Percentiles rank a stretch among this genome's conserved stretches.
Evolutionary conservation across 805 yeast species (phyloP).

Genomic region (Wickerhamomyces canadensis): DNA sequence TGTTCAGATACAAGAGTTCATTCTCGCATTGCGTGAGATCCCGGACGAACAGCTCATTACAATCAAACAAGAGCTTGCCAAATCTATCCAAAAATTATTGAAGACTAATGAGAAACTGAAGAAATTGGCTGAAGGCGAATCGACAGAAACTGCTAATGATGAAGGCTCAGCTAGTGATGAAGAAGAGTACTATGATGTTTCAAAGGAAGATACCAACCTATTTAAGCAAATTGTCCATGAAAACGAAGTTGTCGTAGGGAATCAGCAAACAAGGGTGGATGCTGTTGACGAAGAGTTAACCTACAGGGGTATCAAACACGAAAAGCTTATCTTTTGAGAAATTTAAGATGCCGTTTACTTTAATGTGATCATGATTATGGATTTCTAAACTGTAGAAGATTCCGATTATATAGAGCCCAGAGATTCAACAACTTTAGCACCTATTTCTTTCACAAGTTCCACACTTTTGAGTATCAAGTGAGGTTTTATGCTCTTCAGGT

Average conservation of each 20-base stretch:
- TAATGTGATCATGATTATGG: too few species aligned
- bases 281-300: conserved; percentile 42
- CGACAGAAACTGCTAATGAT: conserved; percentile 16
- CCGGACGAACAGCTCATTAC: conserved; percentile 37
- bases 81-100: conserved; percentile 40
- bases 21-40: conserved; percentile 46
- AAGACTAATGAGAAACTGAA: conserved; percentile 47
- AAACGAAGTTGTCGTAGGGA: conserved; percentile 47
- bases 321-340: neutral
- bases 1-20: conserved; percentile 41
- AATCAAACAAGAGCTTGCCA: conserved; percentile 29
- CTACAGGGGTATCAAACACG: conserved; percentile 29
- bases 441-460: conserved; percentile 53
- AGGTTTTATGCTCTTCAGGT: conserved; percentile 51
- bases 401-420: conserved; percentile 8
- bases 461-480: conserved; percentile 45
- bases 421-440: conserved; percentile 47
- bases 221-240: conserved; percentile 53
- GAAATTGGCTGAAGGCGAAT: conserved; percentile 34
- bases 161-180: conserved; percentile 10
- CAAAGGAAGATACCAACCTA: conserved; percentile 39
- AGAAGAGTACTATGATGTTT: conserved; percentile 21
- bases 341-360: neutral
- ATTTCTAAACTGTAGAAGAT: too few species aligned
- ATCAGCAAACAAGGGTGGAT: conserved; percentile 41